Evolutionary conservation across 257 asterid species (phyloP).

Genomic region (Nicotiana tomentosiformis): DNA sequence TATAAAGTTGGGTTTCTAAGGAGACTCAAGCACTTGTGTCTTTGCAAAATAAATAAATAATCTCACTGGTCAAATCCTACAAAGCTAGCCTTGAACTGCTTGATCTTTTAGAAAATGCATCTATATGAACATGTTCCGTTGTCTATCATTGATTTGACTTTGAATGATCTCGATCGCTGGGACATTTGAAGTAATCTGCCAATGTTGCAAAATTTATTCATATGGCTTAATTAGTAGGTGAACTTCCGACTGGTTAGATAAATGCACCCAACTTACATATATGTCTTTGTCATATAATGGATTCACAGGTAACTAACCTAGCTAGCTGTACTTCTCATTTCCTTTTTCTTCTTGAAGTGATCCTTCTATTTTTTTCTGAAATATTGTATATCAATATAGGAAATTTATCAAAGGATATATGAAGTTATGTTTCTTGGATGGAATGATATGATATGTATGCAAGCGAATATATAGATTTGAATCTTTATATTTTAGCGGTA

Average conservation of each 20-base stretch:
- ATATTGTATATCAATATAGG: conserved; percentile 1
- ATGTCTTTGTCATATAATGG: conserved; percentile 5
- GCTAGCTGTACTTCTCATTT: neutral
- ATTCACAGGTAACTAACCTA: conserved; percentile 11
- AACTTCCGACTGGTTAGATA: neutral
- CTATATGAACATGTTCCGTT: conserved; percentile 7
- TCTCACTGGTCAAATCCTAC: conserved; percentile 11
- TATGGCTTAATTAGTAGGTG: neutral
- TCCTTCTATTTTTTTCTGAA: neutral
- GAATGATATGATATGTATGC: neutral
- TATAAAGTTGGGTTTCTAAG: neutral
- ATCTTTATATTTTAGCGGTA: too few species aligned
- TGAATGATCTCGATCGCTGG: conserved; percentile 4
- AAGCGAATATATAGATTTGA: too few species aligned
- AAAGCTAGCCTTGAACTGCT: conserved; percentile 11
- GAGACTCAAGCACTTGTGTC: neutral
- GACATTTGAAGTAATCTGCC: neutral
- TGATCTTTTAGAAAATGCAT: neutral
- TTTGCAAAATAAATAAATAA: neutral
- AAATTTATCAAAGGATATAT: neutral
- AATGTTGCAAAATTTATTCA: neutral
- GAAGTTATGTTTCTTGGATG: conserved; percentile 8
- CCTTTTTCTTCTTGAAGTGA: neutral
- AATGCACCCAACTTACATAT: conserved; percentile 6
- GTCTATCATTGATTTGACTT: neutral